Conservation (phyloP, 2,329 filamentous ascomycete genomes). For the Colletotrichum australisinense region DNA sequence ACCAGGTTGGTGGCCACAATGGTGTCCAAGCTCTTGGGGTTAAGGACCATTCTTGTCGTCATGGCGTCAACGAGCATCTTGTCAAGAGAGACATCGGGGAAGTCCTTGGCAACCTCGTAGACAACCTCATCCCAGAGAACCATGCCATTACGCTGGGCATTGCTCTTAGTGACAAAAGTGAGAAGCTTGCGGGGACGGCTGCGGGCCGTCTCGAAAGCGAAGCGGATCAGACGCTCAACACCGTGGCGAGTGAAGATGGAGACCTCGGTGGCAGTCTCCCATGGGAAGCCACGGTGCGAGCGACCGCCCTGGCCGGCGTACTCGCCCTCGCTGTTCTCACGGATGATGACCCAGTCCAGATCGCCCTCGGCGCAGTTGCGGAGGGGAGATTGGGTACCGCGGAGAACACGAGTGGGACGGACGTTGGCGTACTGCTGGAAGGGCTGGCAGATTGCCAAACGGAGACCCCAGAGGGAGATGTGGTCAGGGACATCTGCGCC, state of each 20-base stretch:
- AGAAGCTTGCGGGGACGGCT: constrained; percentile 66
- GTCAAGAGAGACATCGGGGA: constrained; percentile 68
- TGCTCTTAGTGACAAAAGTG: constrained; percentile 74
- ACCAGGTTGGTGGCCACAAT: constrained; percentile 72
- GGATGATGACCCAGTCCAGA: constrained; percentile 74
- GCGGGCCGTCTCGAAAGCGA: constrained; percentile 68
- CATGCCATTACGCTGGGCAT: constrained; percentile 75
- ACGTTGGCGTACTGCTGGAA: constrained; percentile 76
- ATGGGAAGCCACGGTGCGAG: constrained; percentile 65
- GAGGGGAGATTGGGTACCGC: constrained; percentile 68
- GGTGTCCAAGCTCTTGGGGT: constrained; percentile 69
- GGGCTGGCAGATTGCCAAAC: constrained; percentile 71
- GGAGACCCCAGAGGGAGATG: constrained; percentile 73
- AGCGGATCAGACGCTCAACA: constrained; percentile 70
- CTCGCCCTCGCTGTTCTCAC: constrained; percentile 75
- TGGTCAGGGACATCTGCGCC: constrained; percentile 70
- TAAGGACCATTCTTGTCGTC: constrained; percentile 65
- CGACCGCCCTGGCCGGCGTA: constrained; percentile 73
- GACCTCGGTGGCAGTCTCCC: constrained; percentile 71
- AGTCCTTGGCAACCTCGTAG: constrained; percentile 64
- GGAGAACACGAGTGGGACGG: constrained; percentile 69
- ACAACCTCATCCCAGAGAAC: constrained; percentile 76
- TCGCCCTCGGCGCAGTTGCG: constrained; percentile 59
- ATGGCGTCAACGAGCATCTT: constrained; percentile 72
- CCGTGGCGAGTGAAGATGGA: constrained; percentile 71